These are phyloP conservation scores for Fusarium udum DNA, from an alignment of 2,329 filamentous ascomycete species.

Conservation along the genomic window DNA sequence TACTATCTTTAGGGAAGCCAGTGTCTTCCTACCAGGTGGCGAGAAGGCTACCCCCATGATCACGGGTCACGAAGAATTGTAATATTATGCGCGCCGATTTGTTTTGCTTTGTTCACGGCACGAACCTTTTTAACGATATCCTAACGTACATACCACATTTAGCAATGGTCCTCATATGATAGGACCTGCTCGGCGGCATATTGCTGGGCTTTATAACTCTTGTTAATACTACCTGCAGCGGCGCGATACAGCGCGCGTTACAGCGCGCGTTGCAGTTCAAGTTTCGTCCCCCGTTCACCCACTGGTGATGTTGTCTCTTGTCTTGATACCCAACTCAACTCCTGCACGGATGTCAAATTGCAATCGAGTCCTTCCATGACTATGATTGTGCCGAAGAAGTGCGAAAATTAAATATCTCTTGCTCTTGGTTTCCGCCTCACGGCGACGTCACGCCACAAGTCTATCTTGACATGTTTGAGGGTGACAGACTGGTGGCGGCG, in stretches of 20 bases:
- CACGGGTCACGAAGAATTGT: constrained; percentile 51
- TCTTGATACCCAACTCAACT: not conserved
- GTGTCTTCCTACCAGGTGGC: constrained; percentile 37
- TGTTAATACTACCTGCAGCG: constrained; percentile 42
- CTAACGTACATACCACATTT: constrained; percentile 43
- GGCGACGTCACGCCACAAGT: constrained; percentile 40
- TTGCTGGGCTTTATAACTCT: constrained; percentile 37
- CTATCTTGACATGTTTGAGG: constrained; percentile 17
- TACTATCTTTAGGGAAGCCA: constrained; percentile 45
- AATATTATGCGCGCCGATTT: constrained; percentile 27
- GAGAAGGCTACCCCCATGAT: constrained; percentile 38
- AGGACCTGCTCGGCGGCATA: constrained; percentile 17
- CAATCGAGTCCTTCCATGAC: constrained; percentile 86
- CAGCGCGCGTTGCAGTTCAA: constrained; percentile 30
- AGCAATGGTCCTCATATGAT: constrained; percentile 20
- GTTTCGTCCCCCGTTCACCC: constrained; percentile 16
- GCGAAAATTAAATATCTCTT: constrained; percentile 74
- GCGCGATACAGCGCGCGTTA: constrained; percentile 25
- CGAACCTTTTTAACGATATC: constrained; percentile 42
- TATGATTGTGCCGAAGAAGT: constrained; percentile 99
- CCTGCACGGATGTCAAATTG: constrained; percentile 99
- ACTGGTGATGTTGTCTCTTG: not conserved
- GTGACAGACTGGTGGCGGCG: constrained; percentile 39
- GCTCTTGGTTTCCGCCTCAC: constrained; percentile 44
- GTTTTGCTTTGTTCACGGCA: constrained; percentile 33